A percentile compares a stretch with the other conserved stretches of the same genome.
These are phyloP conservation scores for Talaromyces albobiverticillius DNA, from an alignment of 2,329 filamentous ascomycete genomes.

Conservation along the genomic window DNA sequence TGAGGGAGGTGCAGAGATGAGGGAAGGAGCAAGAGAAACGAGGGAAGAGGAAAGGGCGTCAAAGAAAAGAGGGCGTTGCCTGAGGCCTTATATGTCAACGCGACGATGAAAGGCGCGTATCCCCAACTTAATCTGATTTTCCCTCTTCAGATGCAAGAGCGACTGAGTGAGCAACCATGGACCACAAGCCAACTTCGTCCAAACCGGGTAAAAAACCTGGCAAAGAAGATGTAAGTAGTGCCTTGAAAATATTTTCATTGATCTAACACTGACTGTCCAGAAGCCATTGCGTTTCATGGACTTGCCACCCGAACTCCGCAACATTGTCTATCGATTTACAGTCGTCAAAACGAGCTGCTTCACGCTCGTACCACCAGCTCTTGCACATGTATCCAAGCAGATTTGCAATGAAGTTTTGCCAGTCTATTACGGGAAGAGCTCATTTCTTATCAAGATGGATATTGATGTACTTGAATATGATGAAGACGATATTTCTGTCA, in stretches of 20 bases:
- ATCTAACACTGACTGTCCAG: not conserved
- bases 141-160: no score
- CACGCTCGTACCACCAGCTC: slow-evolving; percentile 2
- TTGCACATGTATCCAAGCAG: not conserved
- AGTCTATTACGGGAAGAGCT: slow-evolving; percentile 1
- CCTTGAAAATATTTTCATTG: not conserved
- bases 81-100: no score
- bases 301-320: not conserved
- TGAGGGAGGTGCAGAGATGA: no score
- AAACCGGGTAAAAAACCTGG: not conserved
- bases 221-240: not conserved
- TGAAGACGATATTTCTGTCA: not conserved
- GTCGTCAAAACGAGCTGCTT: not conserved
- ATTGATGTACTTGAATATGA: not conserved
- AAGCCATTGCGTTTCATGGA: slow-evolving; percentile 2
- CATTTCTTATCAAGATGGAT: not conserved
- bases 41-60: no score
- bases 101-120: no score
- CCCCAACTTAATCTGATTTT: no score
- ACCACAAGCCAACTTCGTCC: no score
- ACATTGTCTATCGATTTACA: not conserved
- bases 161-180: slow-evolving; percentile 1
- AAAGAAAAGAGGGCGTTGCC: no score
- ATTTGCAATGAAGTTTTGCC: slow-evolving; percentile 2
- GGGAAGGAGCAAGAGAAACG: no score